Base-by-base conservation (phyloP, 1,284 basidiomycete genomes). In the Ganoderma lingzhi region DNA sequence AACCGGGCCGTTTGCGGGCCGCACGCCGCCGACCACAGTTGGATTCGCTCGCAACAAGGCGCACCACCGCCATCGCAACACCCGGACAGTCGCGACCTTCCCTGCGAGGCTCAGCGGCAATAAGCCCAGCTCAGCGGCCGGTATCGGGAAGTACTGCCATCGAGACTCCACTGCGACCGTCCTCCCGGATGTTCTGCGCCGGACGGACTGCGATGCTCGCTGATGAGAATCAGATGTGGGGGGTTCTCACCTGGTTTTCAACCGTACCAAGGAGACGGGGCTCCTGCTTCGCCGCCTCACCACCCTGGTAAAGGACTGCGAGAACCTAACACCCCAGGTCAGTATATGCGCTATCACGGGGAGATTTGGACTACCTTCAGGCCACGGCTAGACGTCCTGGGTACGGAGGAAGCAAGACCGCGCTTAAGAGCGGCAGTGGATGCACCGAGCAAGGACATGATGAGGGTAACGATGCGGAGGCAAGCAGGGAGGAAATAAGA, bases 191-290 rank as follows among this genome's bases (percentile, higher is more conserved):
- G 5, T 17, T 55, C 53, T 55, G 5, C 30, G 28, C 53, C 28
- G 12, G 15, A 32, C 28, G 12, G 15, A 32, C 14, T 32, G 15
- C 30, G 5, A 32, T 17, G 17, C 53, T 32, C 15, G 23, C 48
- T 3, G 30, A 56, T 32, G 5, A 56, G 1, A 8, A 35, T 35
- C 4, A 35, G 3, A 35, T 8, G 35, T 35, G 1, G 30, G 1
- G 30, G 3, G 14, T 32, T 15, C 53, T 56, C 56, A 89, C 91
- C 84, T 90, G 87, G 85, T 98, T 98, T 84, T 98, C 95, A 69
- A 91, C 87, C 14, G 96, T 96, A 66, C 96, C 96, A 62, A 97
- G 87, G 42, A 98, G 91, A 79, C 93, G 90, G 62, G 94, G 88
- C 82, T 97, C 93, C 76, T 94, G 86, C 75, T 86, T 76, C 69